These are phyloP conservation scores for Voacanga thouarsii DNA, from an alignment of 257 asterid genomes.

Conservation along the genomic window DNA sequence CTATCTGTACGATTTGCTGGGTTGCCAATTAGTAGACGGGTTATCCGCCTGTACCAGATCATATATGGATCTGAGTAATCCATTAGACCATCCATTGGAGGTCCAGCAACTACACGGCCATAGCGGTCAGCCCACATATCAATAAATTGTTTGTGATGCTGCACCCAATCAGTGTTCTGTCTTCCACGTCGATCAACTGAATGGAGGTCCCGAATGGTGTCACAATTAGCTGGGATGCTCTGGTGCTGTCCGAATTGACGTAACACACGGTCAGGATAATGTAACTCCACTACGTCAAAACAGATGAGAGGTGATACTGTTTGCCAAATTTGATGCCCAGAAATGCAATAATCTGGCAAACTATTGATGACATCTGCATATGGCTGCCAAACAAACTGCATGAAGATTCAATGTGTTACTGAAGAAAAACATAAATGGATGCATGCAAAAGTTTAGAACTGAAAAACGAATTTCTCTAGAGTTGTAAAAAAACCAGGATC, in stretches of 20 bases:
- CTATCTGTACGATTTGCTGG: constrained; percentile 59
- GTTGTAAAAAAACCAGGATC: background rate
- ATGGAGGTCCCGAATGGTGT: constrained; percentile 66
- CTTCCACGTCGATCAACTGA: constrained; percentile 76
- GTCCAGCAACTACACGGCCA: constrained; percentile 39
- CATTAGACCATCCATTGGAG: constrained; percentile 45
- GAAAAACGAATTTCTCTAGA: background rate
- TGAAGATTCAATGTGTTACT: background rate
- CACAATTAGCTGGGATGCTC: constrained; percentile 54
- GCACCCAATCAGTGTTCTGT: constrained; percentile 82
- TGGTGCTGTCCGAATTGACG: constrained; percentile 75
- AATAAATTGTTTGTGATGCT: constrained; percentile 63
- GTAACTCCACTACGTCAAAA: constrained; percentile 74
- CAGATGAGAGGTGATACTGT: constrained; percentile 73
- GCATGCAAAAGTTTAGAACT: background rate
- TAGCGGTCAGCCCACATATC: constrained; percentile 65
- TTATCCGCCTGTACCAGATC: constrained; percentile 64
- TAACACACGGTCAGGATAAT: constrained; percentile 72
- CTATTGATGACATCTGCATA: constrained; percentile 52
- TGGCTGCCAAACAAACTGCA: constrained; percentile 70
- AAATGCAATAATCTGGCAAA: constrained; percentile 69
- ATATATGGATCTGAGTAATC: constrained; percentile 63
- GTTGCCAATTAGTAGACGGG: constrained; percentile 68
- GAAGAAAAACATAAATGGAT: background rate
- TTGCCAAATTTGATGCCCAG: constrained; percentile 64